Evolutionary conservation across 2,329 filamentous ascomycete genomes (phyloP), one percentile per base, ranked within the genome.

Genomic region (Bipolaris oryzae): DNA sequence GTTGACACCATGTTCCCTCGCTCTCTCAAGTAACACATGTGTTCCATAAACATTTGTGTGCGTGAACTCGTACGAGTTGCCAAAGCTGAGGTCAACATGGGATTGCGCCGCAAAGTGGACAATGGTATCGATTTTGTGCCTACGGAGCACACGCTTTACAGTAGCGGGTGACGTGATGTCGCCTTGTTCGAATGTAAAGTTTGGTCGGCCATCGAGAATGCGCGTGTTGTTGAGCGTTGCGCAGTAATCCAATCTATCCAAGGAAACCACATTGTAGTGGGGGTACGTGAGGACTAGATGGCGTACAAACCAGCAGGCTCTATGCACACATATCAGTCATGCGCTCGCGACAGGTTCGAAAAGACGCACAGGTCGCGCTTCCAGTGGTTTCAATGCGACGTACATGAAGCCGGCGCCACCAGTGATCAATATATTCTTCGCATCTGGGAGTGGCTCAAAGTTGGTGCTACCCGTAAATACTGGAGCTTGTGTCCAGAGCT

Each of bases 21-120:
- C 87, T 69, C 88, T 88, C 76, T 95, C 91, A 7, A 94, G 80
- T 56, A 94, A 82, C 35, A 92, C 89, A 74, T 94, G 90, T n/a
- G 91, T 94, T 42, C 90, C 91, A 63, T 90, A 89, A 13, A 93
- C 90, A 66, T 94, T 95, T 55, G 88, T 92, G 66, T 88, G 87
- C 0, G 89, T 93, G 76, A 94, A 94, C 50, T 86, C 84, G 74
- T 91, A 91, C 9, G 89, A 91, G 77, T 94, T 92, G 48, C 89
- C 89, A 69, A 95, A 95, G 71, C 88, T 91, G 67, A 92, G 77
- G 68, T 94, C 90, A 48, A 95, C 91, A 71, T 94, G 90, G 7
- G 89, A 91, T 77, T 92, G 89, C n/a, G 91, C 91, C 3, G 91
- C 91, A 69, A 95, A 92, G 75, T 94, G 90, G 74, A 94, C 87